phyloP scores from a whole-genome alignment of 2,329 filamentous ascomycete genomes.

The Diaporthe citriasiana region DNA sequence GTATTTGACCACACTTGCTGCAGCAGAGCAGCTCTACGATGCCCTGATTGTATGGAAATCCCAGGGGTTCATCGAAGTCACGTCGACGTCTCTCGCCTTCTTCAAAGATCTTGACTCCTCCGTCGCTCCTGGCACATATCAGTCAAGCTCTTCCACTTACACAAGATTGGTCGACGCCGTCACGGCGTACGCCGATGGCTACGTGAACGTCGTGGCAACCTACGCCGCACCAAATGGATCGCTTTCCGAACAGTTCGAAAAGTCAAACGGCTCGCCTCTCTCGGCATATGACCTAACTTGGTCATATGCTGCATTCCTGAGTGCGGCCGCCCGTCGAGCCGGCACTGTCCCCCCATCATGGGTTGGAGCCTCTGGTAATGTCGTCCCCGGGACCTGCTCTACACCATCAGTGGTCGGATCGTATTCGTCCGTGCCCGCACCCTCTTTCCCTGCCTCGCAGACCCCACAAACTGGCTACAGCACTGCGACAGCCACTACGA shows the following conservation, averaged over 20 bases:
- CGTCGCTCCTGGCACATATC: constrained; percentile 74
- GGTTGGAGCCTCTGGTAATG: constrained; percentile 61
- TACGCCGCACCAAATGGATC: constrained; percentile 76
- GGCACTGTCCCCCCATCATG: constrained; percentile 70
- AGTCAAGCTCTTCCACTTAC: constrained; percentile 62
- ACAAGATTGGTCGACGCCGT: constrained; percentile 69
- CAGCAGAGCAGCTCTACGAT: constrained; percentile 85
- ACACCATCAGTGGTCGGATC: constrained; percentile 62
- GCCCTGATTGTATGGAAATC: constrained; percentile 80
- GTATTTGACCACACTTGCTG: constrained; percentile 82
- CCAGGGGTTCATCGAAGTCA: constrained; percentile 74
- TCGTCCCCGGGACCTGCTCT: constrained; percentile 64
- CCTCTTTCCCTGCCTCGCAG: constrained; percentile 64
- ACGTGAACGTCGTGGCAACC: constrained; percentile 71
- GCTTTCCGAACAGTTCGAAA: constrained; percentile 76
- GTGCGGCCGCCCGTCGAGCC: constrained; percentile 70
- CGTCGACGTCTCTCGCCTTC: constrained; percentile 75
- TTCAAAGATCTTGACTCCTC: constrained; percentile 76
- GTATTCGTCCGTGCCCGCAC: constrained; percentile 64
- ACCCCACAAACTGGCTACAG: constrained; percentile 56
- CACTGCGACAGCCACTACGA: constrained; percentile 45
- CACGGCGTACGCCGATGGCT: constrained; percentile 71
- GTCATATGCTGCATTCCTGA: constrained; percentile 80
- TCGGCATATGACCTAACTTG: constrained; percentile 79
- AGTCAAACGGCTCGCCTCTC: constrained; percentile 65